Conservation (phyloP, 208 protist genomes). For the Blastocrithidia nonstop region DNA sequence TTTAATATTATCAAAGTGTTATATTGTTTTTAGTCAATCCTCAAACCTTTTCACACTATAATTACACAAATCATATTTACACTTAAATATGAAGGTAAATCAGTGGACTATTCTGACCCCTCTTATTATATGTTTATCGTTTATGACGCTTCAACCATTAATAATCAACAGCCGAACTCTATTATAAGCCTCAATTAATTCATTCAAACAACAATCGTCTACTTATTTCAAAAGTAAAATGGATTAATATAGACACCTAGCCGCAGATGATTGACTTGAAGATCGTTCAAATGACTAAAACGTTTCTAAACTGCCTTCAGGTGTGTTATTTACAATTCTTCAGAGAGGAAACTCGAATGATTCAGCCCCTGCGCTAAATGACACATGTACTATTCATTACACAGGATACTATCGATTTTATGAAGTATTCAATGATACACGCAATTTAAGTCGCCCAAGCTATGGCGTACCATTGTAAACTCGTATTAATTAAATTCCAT, state of each 20-base stretch:
- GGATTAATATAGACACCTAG: constrained; percentile 5
- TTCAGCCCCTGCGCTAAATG: constrained; percentile 26
- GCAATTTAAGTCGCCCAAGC: constrained; percentile 4
- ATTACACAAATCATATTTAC: too few species aligned
- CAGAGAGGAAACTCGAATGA: constrained; percentile 26
- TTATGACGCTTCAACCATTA: neutral
- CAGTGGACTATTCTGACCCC: neutral
- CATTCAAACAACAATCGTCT: too few species aligned
- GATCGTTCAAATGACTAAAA: too few species aligned
- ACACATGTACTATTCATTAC: constrained; percentile 65
- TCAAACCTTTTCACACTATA: too few species aligned
- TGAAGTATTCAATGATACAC: constrained; percentile 37
- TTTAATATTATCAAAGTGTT: too few species aligned
- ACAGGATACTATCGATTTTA: constrained; percentile 26
- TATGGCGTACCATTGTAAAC: constrained; percentile 34
- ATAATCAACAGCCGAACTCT: too few species aligned
- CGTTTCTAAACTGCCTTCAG: constrained; percentile 53
- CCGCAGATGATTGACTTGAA: too few species aligned
- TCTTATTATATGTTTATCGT: neutral
- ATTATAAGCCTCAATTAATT: too few species aligned
- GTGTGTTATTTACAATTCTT: constrained; percentile 41
- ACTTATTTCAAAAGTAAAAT: too few species aligned
- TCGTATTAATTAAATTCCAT: constrained; percentile 29
- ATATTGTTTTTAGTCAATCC: too few species aligned
- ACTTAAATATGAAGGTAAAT: neutral